These are phyloP conservation scores for Coleophoma cylindrospora DNA, from an alignment of 2,329 filamentous ascomycete species.

Conservation along the genomic window DNA sequence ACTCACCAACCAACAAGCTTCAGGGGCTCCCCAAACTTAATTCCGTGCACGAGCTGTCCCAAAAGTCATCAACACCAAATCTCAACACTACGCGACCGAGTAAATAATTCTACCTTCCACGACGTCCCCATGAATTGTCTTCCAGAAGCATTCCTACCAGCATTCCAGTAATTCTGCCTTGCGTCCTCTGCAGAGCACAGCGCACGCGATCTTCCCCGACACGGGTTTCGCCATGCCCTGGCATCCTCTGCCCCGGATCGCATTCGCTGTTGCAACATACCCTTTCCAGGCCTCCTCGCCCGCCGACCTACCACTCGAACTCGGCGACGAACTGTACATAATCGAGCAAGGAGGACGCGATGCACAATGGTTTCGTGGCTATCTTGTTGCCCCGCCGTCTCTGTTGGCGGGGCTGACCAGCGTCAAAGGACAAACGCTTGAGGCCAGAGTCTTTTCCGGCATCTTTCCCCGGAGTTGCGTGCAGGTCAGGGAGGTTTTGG, in stretches of 20 bases:
- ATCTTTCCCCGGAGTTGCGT: conserved; percentile 95
- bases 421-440: conserved; percentile 85
- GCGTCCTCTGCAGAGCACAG: no score
- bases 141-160: background rate
- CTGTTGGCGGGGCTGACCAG: conserved; percentile 87
- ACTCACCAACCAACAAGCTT: background rate
- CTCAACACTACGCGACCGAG: no score
- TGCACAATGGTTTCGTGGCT: conserved; percentile 90
- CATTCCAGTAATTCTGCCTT: background rate
- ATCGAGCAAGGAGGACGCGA: conserved; percentile 88
- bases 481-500: conserved; percentile 87
- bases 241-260: conserved; percentile 93
- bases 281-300: conserved; percentile 84
- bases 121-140: conserved; percentile 5
- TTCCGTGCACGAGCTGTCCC: background rate
- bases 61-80: background rate
- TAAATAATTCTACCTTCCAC: no score
- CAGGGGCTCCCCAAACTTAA: conserved; percentile 1
- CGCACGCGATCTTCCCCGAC: background rate
- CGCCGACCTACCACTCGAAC: conserved; percentile 91
- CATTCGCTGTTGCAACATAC: conserved; percentile 94
- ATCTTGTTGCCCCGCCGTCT: conserved; percentile 90
- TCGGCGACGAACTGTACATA: conserved; percentile 97
- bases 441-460: conserved; percentile 95
- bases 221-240: conserved; percentile 66